Conservation (phyloP, 163 green algal genomes). For the Scenedesmus sp. region DNA sequence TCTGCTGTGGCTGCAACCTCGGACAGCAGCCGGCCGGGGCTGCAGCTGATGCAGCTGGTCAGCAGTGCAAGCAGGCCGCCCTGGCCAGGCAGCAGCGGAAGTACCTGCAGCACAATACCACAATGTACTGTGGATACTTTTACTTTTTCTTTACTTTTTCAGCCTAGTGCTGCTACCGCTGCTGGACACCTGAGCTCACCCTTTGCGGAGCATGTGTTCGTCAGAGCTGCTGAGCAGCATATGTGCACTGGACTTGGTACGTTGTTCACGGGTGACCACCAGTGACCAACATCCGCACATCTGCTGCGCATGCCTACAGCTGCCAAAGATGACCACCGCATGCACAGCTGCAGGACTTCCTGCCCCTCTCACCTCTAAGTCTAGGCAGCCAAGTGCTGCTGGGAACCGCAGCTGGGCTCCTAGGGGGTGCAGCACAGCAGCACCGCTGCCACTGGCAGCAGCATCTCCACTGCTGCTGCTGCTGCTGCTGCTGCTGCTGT, state of each 20-base stretch:
- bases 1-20: background rate
- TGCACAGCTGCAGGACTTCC: no score
- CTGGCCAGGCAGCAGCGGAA: background rate
- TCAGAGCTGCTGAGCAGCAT: no score
- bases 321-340: no score
- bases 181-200: background rate
- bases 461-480: background rate
- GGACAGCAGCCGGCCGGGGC: background rate
- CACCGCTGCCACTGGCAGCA: background rate
- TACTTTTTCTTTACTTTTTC: no score
- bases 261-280: no score
- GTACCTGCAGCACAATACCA: background rate
- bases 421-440: background rate
- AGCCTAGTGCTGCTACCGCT: background rate
- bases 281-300: no score
- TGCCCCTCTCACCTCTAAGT: background rate
- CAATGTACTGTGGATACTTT: no score
- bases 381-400: background rate
- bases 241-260: no score
- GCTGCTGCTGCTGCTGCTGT: constrained; percentile 18
- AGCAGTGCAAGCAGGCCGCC: background rate
- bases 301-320: no score
- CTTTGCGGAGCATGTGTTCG: background rate
- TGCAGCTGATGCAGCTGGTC: background rate
- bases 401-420: constrained; percentile 22